Evolutionary conservation across 768 basidiomycete genomes (phyloP).

Genomic region (Myochromella boudieri): DNA sequence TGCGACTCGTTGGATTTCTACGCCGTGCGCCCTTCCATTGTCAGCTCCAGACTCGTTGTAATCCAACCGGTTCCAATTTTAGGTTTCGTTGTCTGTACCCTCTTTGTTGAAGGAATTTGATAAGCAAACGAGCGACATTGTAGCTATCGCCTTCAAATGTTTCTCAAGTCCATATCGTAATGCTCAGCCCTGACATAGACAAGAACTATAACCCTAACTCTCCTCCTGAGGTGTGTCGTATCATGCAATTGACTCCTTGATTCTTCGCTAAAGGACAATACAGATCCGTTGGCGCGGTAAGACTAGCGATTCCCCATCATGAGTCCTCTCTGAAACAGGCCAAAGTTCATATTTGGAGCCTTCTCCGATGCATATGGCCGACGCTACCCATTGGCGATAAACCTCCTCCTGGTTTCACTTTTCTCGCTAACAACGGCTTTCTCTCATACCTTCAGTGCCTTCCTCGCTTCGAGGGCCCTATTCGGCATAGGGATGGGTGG

Average conservation of each 20-base stretch:
- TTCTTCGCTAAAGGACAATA: no score
- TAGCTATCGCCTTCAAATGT: neutral
- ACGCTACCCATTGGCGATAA: constrained; percentile 86
- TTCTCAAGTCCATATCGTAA: neutral
- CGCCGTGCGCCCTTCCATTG: constrained; percentile 66
- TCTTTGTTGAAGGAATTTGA: neutral
- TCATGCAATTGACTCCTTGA: neutral
- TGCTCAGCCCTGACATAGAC: neutral
- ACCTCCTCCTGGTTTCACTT: constrained; percentile 67
- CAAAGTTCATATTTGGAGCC: constrained; percentile 69
- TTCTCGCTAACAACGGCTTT: constrained; percentile 83
- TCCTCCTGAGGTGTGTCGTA: constrained; percentile 44
- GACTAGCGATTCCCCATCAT: constrained; percentile 4
- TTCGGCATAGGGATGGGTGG: constrained; percentile 90
- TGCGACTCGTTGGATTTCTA: constrained; percentile 88
- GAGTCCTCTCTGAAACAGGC: neutral
- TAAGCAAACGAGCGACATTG: neutral
- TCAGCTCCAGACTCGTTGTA: constrained; percentile 40
- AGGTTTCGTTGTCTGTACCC: constrained; percentile 36
- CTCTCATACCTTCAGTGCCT: constrained; percentile 68
- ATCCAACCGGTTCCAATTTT: constrained; percentile 39
- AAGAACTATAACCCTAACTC: neutral
- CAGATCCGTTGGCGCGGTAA: neutral
- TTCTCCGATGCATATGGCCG: constrained; percentile 85
- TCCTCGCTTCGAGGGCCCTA: constrained; percentile 78